Base-by-base conservation (phyloP, 2,329 filamentous ascomycete genomes). In the Cercospora sesami region DNA sequence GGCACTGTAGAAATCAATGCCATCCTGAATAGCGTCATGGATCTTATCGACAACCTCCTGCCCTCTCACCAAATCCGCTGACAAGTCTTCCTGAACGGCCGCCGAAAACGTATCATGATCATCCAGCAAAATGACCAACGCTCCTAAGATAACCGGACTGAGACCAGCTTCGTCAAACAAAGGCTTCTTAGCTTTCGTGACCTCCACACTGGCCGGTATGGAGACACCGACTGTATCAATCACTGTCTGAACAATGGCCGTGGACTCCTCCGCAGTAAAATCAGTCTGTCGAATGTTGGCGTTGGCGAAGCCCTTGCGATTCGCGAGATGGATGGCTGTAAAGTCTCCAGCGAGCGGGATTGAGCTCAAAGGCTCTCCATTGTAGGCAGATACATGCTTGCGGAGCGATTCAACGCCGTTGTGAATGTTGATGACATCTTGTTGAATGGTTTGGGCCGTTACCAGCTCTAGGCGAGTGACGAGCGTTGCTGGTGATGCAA, bases 241-340 rank as follows among this genome's bases (percentile, higher is more conserved):
- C 1, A 68, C 68, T 45, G 66, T 69, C 18, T 73, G 60, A 8
- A 75, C 72, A 45, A 74, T 69, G 10, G 63, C 60, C 10, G 62
- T 67, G 10, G 71, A 72, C 28, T 71, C 72, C 2, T 59, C 26
- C n/a, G 67, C 65, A 42, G 63, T 62, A 62, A 75, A 70, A 5
- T 66, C 16, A 10, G 66, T 53, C 4, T 66, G 53, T 10, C 67
- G 64, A 2, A 75, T 66, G 33, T 71, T 71, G 21, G 73, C 73
- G 28, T 75, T 71, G 12, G 58, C 59, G 33, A 65, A 58, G 55
- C 73, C 72, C 63, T 72, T 72, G n/a, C 72, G 68, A 57, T 75
- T 74, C 18, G 72, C 68, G 45, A 73, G 60, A 48, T 70, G 69
- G 48, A 73, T 72, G 14, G 71, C 71, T 9, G 68, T 64, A 36